Percentiles rank a stretch among this genome's conserved stretches.
Conservation (phyloP, 495 filamentous ascomycete genomes). For the Pseudoneurospora amorphoporcata region DNA sequence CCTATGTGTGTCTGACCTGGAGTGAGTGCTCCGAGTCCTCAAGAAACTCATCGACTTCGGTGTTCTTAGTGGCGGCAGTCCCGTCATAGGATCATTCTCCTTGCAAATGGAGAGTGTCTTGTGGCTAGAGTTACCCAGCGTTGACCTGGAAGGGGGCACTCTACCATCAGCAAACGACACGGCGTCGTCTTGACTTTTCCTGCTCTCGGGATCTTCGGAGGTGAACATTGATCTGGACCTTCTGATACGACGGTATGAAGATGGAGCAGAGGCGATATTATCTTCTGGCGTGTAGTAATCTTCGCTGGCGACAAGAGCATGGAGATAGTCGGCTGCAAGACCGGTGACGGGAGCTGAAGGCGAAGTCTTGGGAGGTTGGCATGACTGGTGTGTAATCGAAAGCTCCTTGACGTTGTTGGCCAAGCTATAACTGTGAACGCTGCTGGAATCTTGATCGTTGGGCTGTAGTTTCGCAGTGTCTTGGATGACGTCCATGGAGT, state of each 20-base stretch:
- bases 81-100: slow-evolving; percentile 1
- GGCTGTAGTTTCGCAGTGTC: neutral
- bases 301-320: slow-evolving; percentile 26
- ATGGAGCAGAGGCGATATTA: slow-evolving; percentile 53
- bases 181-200: slow-evolving; percentile 4
- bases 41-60: slow-evolving; percentile 58
- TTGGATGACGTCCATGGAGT: neutral
- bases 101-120: slow-evolving; percentile 11
- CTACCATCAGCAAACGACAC: neutral
- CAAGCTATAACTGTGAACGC: neutral
- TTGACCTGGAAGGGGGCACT: slow-evolving; percentile 5
- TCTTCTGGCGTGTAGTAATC: slow-evolving; percentile 48
- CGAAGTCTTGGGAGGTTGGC: slow-evolving; percentile 7
- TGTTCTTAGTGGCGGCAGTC: slow-evolving; percentile 18
- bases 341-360: slow-evolving; percentile 10
- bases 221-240: slow-evolving; percentile 67
- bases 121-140: slow-evolving; percentile 4
- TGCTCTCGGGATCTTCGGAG: slow-evolving; percentile 27
- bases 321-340: slow-evolving; percentile 22
- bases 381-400: neutral
- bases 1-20: slow-evolving; percentile 6
- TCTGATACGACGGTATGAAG: slow-evolving; percentile 64
- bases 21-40: slow-evolving; percentile 23
- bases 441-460: slow-evolving; percentile 3
- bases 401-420: neutral